These are phyloP conservation scores for Neonectria sp. DNA, from an alignment of 2,329 filamentous ascomycete species.

Conservation along the genomic window DNA sequence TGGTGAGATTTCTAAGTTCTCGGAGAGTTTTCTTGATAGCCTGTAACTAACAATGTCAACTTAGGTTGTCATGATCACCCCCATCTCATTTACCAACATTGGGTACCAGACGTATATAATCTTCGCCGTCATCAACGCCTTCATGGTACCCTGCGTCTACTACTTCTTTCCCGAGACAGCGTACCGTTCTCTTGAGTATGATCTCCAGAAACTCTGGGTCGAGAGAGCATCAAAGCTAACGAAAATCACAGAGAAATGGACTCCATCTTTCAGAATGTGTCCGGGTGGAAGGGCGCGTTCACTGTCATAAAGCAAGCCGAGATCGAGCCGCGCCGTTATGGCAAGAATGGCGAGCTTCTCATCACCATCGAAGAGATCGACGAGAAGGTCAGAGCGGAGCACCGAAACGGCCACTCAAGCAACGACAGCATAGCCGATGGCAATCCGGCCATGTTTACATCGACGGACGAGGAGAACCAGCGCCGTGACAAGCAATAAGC, in stretches of 20 bases:
- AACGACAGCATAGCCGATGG: slow-evolving; percentile 37
- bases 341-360: slow-evolving; percentile 72
- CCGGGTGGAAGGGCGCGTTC: slow-evolving; percentile 56
- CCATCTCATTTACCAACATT: slow-evolving; percentile 71
- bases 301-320: slow-evolving; percentile 55
- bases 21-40: slow-evolving; percentile 16
- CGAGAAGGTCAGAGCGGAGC: slow-evolving; percentile 52
- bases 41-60: neutral
- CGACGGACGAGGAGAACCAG: slow-evolving; percentile 54
- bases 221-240: neutral
- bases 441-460: slow-evolving; percentile 49
- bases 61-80: slow-evolving; percentile 73
- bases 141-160: slow-evolving; percentile 71
- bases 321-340: slow-evolving; percentile 69
- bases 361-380: slow-evolving; percentile 61
- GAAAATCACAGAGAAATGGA: slow-evolving; percentile 70
- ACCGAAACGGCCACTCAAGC: slow-evolving; percentile 48
- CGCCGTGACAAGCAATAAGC: slow-evolving; percentile 33
- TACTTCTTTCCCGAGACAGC: slow-evolving; percentile 78
- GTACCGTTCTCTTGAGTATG: slow-evolving; percentile 70
- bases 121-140: slow-evolving; percentile 76
- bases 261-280: slow-evolving; percentile 72
- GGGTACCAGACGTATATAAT: slow-evolving; percentile 74
- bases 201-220: neutral
- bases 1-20: slow-evolving; percentile 51